Base-by-base conservation (phyloP, 176 grass and related monocot species). In the Avena atlantica region DNA sequence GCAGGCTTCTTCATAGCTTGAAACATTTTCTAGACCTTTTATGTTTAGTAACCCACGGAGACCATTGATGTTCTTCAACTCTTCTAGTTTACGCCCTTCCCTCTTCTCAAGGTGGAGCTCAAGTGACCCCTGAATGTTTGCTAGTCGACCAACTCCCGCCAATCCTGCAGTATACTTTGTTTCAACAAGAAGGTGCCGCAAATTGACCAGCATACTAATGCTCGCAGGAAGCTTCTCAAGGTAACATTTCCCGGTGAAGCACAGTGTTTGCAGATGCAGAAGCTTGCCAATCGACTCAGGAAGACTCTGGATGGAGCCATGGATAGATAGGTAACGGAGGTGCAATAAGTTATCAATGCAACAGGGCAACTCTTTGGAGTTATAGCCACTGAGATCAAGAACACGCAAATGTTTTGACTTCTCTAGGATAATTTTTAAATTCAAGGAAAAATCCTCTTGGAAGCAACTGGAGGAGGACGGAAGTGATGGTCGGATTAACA, bases 241-340 rank as follows among this genome's bases (percentile, higher is more conserved):
- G 10, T 12, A 50, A 51, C 71, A 74, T 49, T 50, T 40, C 2
- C 11, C 45, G 24, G 71, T 47, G n/a, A 13, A 48, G 36, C 40
- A 42, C 36, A 72, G 45, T n/a, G 16, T n/a, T 47, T 72, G 69
- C 34, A 81, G 50, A 81, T 87, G 66, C 66, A 73, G 49, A 49
- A 87, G 85, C 36, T 31, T 72, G 40, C 13, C 29, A 20, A 87
- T 16, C 20, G 36, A 62, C 12, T 80, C 36, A 16, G 78, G 40
- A 9, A 87, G 29, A 31, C 20, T 74, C 16, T 74, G 8, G 12
- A 62, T 51, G 21, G 67, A 9, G 78, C 48, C 19, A 74, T 11
- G 31, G 19, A 81, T 23, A 64, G 34, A 55, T 59, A 87, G 29
- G 68, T 87, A 81, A 15, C 85, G 63, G 16, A 87, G 67, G 34